Evolutionary conservation across 1,284 basidiomycete genomes (phyloP).

Genomic region (Ganoderma multipileum): DNA sequence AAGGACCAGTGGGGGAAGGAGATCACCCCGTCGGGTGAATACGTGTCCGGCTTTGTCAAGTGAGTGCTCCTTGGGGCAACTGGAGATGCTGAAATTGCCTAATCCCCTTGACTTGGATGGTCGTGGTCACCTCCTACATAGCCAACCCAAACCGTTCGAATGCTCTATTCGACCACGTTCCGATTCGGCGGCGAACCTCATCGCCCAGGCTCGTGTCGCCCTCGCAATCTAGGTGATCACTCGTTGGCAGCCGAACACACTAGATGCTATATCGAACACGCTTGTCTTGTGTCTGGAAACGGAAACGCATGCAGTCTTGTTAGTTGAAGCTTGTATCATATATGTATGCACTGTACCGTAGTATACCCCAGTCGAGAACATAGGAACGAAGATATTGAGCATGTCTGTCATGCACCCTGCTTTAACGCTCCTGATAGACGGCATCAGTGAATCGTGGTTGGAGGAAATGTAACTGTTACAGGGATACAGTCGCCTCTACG

Average conservation of each 20-base stretch:
- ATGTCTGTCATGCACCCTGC: too few relatives aligned
- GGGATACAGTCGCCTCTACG: too few relatives aligned
- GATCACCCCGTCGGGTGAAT: constrained; percentile 32
- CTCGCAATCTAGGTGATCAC: constrained; percentile 14
- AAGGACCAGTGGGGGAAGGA: constrained; percentile 30
- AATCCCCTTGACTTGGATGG: background rate
- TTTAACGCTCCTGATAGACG: too few relatives aligned
- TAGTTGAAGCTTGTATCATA: background rate
- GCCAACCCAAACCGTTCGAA: constrained; percentile 34
- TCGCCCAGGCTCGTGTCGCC: constrained; percentile 24
- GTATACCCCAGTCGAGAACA: background rate
- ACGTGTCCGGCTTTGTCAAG: constrained; percentile 35
- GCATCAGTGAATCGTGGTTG: too few relatives aligned
- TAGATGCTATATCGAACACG: background rate
- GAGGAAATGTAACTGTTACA: too few relatives aligned
- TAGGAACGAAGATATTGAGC: background rate
- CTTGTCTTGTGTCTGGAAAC: background rate
- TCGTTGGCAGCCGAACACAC: background rate
- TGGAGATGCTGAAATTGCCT: background rate
- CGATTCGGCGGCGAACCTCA: constrained; percentile 22
- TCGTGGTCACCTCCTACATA: background rate
- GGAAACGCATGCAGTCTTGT: background rate
- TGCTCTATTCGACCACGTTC: constrained; percentile 32
- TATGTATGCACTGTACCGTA: background rate
- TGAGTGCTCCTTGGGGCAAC: constrained; percentile 8